Base-by-base conservation (phyloP, 306 rosid species). In the Quercus wislizeni region DNA sequence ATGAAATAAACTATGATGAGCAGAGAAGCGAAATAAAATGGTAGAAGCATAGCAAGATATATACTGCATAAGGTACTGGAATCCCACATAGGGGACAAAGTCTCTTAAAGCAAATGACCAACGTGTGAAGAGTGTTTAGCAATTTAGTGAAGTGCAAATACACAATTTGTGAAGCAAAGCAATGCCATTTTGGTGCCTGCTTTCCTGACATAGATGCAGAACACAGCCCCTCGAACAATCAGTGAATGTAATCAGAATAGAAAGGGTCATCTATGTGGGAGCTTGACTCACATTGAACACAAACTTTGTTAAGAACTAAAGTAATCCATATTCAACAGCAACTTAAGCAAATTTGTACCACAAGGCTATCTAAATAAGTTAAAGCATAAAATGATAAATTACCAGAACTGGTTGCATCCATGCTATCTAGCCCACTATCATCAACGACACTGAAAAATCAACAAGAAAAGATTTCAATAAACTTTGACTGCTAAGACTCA, bases 371-470 rank as follows among this genome's bases (percentile, higher is more conserved):
- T 5, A 21, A 74, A 74, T 59, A 69, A 33, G 18, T 51, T 4
- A 71, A 77, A 80, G 76, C 20, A 61, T 14, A 55, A 55, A 75
- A 51, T 75, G 79, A 65, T 64, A 62, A 69, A 71, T 86, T 78
- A 93, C 98, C 99, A 88, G 88, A 82, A 82, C 78, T 81, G 74
- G 73, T 76, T 74, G 81, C 78, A 56, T 62, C 86, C 30, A 73
- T 70, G 61, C 78, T 78, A 38, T 87, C 90, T 17, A 52, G 84
- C 79, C 84, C 91, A 35, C 33, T 58, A 33, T 93, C 97, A 70
- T 87, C 97, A 23, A 91, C 86, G 2, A 95, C 90, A 41, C 97
- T 93, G 93, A 79, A 85, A 87, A 81, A 27, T 74, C 76, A 85
- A 78, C 27, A 78, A 83, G 25, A 78, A 57, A n/a, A 17, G 18